Evolutionary conservation across 345 rosid species (phyloP), one percentile per base, ranked within the genome.

Genomic region (Atalantia buxifolia): DNA sequence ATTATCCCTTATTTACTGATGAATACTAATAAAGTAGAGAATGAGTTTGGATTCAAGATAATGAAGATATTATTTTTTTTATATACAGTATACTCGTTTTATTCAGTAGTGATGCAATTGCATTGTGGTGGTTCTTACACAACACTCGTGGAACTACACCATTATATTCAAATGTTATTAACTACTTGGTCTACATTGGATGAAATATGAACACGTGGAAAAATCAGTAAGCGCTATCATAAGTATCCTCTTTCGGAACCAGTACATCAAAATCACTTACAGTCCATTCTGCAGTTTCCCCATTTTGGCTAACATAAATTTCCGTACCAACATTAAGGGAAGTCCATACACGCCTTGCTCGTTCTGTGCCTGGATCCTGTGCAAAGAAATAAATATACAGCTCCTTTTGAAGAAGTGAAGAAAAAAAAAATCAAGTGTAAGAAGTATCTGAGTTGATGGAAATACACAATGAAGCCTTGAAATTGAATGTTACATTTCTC

Each of bases 301-400:
- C 85, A 16, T 61, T 59, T 19, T 5, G 79, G 84, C 88, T 87
- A 30, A 83, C 84, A 35, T 86, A 88, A 42, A 87, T 88, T 75
- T 88, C 87, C 13, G 93, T 81, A 57, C 88, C 94, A 66, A 87
- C 86, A 70, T 86, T 80, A 69, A 87, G 77, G 18, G 88, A 87
- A 45, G 86, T 55, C 86, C 90, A 86, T 19, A 86, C 21, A 13
- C 86, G 85, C 65, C 80, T 85, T 33, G 84, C 90, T 7, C 81
- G 88, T 79, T 80, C 71, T 10, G 86, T 88, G 77, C 89, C 89
- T 16, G 88, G 89, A 82, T 87, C 90, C 85, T 87, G 83, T 10
- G 1, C 28, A 60, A 40, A 55, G 40, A 27, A 56, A 60, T 33
- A 74, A 27, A 14, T 30, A 63, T 24, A 0, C 1, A 45, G 9